These are phyloP conservation scores for Lasiodiplodia gonubiensis DNA, from an alignment of 2,329 filamentous ascomycete species.

Conservation along the genomic window DNA sequence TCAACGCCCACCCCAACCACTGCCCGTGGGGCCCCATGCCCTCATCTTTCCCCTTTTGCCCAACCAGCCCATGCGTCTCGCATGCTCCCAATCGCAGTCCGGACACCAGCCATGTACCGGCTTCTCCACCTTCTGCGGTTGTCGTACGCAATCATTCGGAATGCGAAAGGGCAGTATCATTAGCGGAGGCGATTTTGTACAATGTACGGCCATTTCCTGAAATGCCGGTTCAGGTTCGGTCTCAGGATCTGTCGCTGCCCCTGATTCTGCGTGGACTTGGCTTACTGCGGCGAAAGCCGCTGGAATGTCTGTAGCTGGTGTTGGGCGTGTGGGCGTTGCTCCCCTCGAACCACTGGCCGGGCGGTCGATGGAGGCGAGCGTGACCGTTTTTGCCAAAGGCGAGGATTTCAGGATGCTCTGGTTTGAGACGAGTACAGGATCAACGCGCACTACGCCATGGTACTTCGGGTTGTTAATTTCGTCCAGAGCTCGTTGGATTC, in stretches of 20 bases:
- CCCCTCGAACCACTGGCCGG: too few relatives aligned
- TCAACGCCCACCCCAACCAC: constrained; percentile 9
- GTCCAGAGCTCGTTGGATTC: not conserved
- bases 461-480: constrained; percentile 1
- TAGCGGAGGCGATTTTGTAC: not conserved
- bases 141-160: not conserved
- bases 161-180: not conserved
- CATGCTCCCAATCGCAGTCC: constrained; percentile 17
- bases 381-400: not conserved
- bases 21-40: not conserved
- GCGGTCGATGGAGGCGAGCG: not conserved
- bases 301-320: not conserved
- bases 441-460: not conserved
- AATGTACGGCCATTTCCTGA: not conserved
- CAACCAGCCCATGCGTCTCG: constrained; percentile 17
- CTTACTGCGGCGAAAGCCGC: not conserved
- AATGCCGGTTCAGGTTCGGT: too few relatives aligned
- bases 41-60: constrained; percentile 2
- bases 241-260: too few relatives aligned
- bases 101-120: constrained; percentile 18
- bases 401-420: not conserved
- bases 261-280: not conserved
- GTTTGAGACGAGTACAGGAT: not conserved
- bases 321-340: not conserved
- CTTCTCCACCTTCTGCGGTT: not conserved